Evolutionary conservation across 768 basidiomycete species (phyloP), one percentile per base, ranked within the genome.

Genomic region (Cystofilobasidium bisporidii): DNA sequence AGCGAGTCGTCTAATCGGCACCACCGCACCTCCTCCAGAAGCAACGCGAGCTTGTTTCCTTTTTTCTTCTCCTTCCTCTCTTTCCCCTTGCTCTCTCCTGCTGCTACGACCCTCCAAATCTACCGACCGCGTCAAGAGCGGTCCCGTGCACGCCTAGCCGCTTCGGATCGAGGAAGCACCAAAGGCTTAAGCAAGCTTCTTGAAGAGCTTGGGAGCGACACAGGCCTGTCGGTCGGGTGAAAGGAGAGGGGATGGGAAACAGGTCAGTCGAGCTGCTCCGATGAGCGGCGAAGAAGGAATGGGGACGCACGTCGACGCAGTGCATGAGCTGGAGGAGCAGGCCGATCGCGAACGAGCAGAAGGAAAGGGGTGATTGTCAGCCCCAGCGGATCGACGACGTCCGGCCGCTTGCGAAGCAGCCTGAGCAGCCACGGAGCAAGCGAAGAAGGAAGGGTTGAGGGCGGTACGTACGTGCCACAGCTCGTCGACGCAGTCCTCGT

Each of bases 401-500:
- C n/a, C n/a, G n/a, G n/a, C n/a, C n/a, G n/a, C n/a, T n/a, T n/a
- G n/a, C n/a, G n/a, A n/a, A n/a, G n/a, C n/a, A n/a, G n/a, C n/a
- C n/a, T n/a, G n/a, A n/a, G n/a, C 77, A 70, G 71, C n/a, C 18
- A 9, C 20, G 24, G 40, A 32, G 18, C 55, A 32, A 36, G 28
- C 22, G 11, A 20, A 64, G 50, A 33, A 41, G 58, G 50, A 70
- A 36, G 36, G 12, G 36, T 36, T 6, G 36, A 6, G 36, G 28
- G n/a, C 9, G 43, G 64, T n/a, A 83, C 86, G 77, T 72, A 88
- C 87, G 63, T 69, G 68, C 45, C 57, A 69, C 40, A 91, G 76
- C 82, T 91, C 90, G 79, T 91, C 89, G 43, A 92, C 87, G 75
- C 91, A 94, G 75, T 93, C 91, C 81, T 94, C 92, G 71, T 85